Base-by-base conservation (phyloP, 331 rosid species). In the Malus hybrid region DNA sequence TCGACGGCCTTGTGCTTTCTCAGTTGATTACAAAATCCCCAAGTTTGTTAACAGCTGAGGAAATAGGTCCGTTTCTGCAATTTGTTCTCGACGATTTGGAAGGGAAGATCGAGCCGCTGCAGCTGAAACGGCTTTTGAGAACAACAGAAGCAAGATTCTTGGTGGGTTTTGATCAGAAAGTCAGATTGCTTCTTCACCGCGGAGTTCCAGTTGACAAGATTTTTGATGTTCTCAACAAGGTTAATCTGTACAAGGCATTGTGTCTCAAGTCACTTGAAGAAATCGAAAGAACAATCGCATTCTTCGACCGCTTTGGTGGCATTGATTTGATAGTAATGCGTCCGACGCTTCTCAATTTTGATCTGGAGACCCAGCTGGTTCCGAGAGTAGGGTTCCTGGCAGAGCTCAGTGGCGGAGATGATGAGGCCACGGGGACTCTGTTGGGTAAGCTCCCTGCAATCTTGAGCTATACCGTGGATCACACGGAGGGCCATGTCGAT, bases 331-430 rank as follows among this genome's bases (percentile, higher is more conserved):
- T 92, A 60, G 66, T 84, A 14, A 90, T 65, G 81, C 86, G 89
- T 16, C 97, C 97, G 0, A 60, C 55, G 13, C 67, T 88, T 55
- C 81, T 90, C 46, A 90, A 92, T 63, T 86, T 78, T 79, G 90
- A 85, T 71, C 80, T 88, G 80, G 91, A 90, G 12, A 73, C 65
- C 27, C 90, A 90, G 81, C 61, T 90, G 80, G 70, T 83, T 64
- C 97, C 96, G 0, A 87, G 93, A 79, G 55, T 85, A 22, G 77
- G 65, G 5, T 76, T 84, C 48, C 80, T 90, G 28, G 16, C 44
- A 1, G 76, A 84, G 77, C 85, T 92, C 55, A 77, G 88, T 63
- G 89, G 88, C 14, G 97, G 91, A 65, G 93, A 90, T 75, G 82
- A 67, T 64, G 81, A 69, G 63, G 81, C 86, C 54, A 71, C 79